Percentiles rank a stretch among this genome's conserved stretches.
These are phyloP conservation scores for Boletus mariae DNA, from an alignment of 1,284 basidiomycete species.

Conservation along the genomic window DNA sequence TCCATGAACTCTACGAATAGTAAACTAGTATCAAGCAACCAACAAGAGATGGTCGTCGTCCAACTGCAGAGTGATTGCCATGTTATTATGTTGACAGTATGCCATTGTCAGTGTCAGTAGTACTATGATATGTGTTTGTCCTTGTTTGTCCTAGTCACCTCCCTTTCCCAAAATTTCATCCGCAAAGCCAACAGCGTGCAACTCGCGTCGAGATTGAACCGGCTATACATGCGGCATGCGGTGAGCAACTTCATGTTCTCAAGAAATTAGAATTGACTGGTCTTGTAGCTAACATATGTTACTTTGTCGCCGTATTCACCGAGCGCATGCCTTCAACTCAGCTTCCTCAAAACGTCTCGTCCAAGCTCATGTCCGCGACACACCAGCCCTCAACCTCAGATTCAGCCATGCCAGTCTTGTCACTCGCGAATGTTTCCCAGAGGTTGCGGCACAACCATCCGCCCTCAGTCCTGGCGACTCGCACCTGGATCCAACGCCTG, in stretches of 20 bases:
- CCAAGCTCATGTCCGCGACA: slow-evolving; percentile 25
- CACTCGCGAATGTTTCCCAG: slow-evolving; percentile 14
- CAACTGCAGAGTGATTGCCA: too few relatives aligned
- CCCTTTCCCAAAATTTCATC: slow-evolving; percentile 30
- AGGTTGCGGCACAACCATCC: slow-evolving; percentile 4
- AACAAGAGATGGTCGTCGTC: too few relatives aligned
- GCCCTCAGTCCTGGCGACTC: background rate
- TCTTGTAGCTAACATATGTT: slow-evolving; percentile 54
- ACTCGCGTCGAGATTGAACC: slow-evolving; percentile 27
- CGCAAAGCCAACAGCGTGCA: slow-evolving; percentile 12
- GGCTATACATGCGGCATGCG: slow-evolving; percentile 45
- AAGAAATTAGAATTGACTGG: slow-evolving; percentile 1
- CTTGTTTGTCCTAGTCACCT: slow-evolving; percentile 21
- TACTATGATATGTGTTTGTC: slow-evolving; percentile 19
- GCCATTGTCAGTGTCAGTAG: too few relatives aligned
- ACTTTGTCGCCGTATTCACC: slow-evolving; percentile 48
- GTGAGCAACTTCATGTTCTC: slow-evolving; percentile 31
- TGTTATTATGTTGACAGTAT: too few relatives aligned
- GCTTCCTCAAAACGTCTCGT: slow-evolving; percentile 20
- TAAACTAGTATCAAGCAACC: too few relatives aligned
- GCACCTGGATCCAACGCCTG: slow-evolving; percentile 7
- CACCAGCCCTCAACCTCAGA: slow-evolving; percentile 20
- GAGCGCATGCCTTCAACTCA: slow-evolving; percentile 35
- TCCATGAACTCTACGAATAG: too few relatives aligned
- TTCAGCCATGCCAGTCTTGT: slow-evolving; percentile 22